Conservation (phyloP, 306 rosid genomes). For the Rosa rugosa region DNA sequence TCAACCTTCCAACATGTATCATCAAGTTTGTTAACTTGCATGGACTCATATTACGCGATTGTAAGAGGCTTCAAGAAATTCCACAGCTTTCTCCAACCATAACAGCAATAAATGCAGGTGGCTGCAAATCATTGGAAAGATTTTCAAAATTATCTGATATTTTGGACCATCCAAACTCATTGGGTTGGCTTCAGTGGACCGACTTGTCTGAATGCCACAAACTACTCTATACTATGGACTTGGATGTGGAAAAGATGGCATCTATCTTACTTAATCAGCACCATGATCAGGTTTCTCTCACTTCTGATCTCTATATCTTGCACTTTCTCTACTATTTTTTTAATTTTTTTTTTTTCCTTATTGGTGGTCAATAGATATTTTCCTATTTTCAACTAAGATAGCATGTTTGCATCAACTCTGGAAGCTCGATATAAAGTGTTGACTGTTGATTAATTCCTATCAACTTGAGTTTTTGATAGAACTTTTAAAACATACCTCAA, state of each 20-base stretch:
- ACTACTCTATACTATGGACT: constrained; percentile 4
- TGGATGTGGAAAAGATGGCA: constrained; percentile 10
- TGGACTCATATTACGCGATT: neutral
- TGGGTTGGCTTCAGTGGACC: neutral
- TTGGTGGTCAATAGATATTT: neutral
- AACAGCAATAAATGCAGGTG: neutral
- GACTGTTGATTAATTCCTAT: too few relatives aligned
- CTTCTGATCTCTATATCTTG: neutral
- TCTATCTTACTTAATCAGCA: neutral
- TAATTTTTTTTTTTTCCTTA: neutral
- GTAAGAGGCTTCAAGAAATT: constrained; percentile 2
- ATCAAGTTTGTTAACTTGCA: neutral
- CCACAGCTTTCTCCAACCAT: neutral
- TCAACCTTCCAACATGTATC: neutral
- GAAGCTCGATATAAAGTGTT: too few relatives aligned
- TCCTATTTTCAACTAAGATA: too few relatives aligned
- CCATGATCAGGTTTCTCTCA: neutral
- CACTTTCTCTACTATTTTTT: neutral
- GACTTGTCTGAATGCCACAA: constrained; percentile 9
- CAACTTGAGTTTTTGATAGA: too few relatives aligned
- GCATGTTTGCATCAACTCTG: too few relatives aligned
- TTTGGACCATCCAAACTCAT: neutral
- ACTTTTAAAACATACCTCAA: too few relatives aligned
- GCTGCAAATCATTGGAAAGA: constrained; percentile 5
- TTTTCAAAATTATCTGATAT: neutral